Conservation (phyloP, 495 filamentous ascomycete species). For the Talaromyces ruber region DNA sequence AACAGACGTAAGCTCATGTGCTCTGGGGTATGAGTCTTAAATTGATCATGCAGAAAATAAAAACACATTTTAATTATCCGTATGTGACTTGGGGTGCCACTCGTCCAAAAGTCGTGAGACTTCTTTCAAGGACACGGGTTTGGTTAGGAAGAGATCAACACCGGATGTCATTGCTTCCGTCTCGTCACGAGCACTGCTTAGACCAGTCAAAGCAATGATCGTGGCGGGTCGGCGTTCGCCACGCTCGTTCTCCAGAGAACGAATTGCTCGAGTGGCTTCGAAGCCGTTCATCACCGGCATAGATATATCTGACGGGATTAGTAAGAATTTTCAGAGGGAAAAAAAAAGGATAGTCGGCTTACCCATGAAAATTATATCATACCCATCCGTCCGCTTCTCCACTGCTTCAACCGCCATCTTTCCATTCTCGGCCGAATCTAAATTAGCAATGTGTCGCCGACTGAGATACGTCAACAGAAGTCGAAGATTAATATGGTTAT, state of each 20-base stretch:
- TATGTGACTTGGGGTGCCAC: slow-evolving; percentile 25
- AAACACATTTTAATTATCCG: neutral
- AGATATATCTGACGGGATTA: slow-evolving; percentile 45
- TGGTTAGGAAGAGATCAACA: slow-evolving; percentile 66
- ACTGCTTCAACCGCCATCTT: slow-evolving; percentile 43
- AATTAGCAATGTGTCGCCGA: slow-evolving; percentile 29
- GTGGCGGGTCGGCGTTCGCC: slow-evolving; percentile 30
- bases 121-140: slow-evolving; percentile 52
- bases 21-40: neutral
- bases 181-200: slow-evolving; percentile 54
- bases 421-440: slow-evolving; percentile 44
- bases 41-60: neutral
- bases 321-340: neutral
- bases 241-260: slow-evolving; percentile 47
- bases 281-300: slow-evolving; percentile 76
- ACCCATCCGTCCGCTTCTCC: slow-evolving; percentile 30
- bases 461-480: slow-evolving; percentile 55
- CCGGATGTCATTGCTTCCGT: slow-evolving; percentile 58
- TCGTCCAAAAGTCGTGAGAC: slow-evolving; percentile 38
- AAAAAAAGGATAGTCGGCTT: slow-evolving; percentile 7
- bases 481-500: slow-evolving; percentile 70
- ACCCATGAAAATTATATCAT: slow-evolving; percentile 53
- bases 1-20: neutral
- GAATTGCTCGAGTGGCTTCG: slow-evolving; percentile 61
- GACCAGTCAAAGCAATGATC: slow-evolving; percentile 64